These are phyloP conservation scores for Alternaria triticimaculans DNA, from an alignment of 2,329 filamentous ascomycete genomes.

Conservation along the genomic window DNA sequence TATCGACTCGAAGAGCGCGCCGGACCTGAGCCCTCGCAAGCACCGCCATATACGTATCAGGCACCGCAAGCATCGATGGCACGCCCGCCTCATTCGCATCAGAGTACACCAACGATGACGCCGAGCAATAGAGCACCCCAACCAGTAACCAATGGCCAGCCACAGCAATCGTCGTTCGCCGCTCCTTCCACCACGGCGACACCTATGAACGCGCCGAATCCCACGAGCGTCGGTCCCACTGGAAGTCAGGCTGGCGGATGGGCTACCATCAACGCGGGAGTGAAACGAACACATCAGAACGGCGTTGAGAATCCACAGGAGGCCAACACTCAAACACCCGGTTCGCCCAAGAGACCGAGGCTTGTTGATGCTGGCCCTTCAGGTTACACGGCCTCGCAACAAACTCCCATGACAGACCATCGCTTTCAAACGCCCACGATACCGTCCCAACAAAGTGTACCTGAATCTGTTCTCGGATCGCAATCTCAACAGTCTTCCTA, in stretches of 20 bases:
- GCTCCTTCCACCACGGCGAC: conserved; percentile 9
- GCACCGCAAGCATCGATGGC: conserved; percentile 8
- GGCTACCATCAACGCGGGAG: conserved; percentile 53
- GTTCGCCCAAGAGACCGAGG: conserved; percentile 55
- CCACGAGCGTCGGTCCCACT: conserved; percentile 26
- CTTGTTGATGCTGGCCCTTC: conserved; percentile 48
- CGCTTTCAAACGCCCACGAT: conserved; percentile 25
- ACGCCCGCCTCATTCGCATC: not conserved
- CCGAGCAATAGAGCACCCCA: not conserved
- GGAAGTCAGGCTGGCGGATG: conserved; percentile 45
- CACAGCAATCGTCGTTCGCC: conserved; percentile 5
- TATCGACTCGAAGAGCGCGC: conserved; percentile 46
- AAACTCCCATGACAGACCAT: conserved; percentile 14
- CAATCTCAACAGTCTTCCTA: conserved; percentile 34
- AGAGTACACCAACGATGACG: not conserved
- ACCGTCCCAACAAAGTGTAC: conserved; percentile 39
- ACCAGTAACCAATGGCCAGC: not conserved
- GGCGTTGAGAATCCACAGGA: conserved; percentile 45
- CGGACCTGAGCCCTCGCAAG: conserved; percentile 9
- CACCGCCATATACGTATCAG: conserved; percentile 15
- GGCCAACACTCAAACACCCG: conserved; percentile 35
- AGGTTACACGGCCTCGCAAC: conserved; percentile 27
- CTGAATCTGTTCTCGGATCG: conserved; percentile 30
- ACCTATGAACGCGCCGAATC: conserved; percentile 16
- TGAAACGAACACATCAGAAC: conserved; percentile 49